Evolutionary conservation across 1,139 yeast species (phyloP), one percentile per base, ranked within the genome.

Genomic region (Saccharomycopsis crataegensis): DNA sequence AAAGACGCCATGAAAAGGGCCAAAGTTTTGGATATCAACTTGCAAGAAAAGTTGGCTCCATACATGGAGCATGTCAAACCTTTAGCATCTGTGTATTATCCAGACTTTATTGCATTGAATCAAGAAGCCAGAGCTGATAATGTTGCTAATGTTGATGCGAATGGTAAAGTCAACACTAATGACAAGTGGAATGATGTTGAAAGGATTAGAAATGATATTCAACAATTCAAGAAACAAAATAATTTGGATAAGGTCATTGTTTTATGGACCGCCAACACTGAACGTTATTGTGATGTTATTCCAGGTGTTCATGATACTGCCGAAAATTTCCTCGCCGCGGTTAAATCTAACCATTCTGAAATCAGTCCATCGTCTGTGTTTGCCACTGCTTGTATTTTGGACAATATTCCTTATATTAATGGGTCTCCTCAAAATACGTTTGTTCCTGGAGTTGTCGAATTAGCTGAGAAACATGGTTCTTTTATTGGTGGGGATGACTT

Each of bases 391-490:
- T 82, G 89, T 57, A 91, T 91, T 63, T 77, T 91, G 66, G 97
- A 91, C 69, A 78, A 81, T 49, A 81, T 83, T 58, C 95, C 97
- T 55, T 91, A 89, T 74, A 87, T 91, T 70, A 91, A 91, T 67
- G 98, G 98, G 49, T 89, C 97, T 43, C 98, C 98, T 57, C 98
- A 91, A 73, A 91, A 91, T 76, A 91, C 97, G 49, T 90, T 91
- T 73, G 96, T 89, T 58, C 97, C 97, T 45, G 98, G 98, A 62
- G 87, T 86, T 59, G 79, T 91, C 66, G 93, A 89, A 70, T 79
- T 91, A 64, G 96, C 97, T 52, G 96, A 90, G 72, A 69, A 77
- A 66, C 70, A 87, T 70, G 72, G 79, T 60, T 73, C 88, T 41
- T 88, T 86, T 68, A 89, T 91, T 66, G 98, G 96, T 58, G 98